phyloP scores from a whole-genome alignment of 495 filamentous ascomycete genomes.

The Bathelium albidoporum region DNA sequence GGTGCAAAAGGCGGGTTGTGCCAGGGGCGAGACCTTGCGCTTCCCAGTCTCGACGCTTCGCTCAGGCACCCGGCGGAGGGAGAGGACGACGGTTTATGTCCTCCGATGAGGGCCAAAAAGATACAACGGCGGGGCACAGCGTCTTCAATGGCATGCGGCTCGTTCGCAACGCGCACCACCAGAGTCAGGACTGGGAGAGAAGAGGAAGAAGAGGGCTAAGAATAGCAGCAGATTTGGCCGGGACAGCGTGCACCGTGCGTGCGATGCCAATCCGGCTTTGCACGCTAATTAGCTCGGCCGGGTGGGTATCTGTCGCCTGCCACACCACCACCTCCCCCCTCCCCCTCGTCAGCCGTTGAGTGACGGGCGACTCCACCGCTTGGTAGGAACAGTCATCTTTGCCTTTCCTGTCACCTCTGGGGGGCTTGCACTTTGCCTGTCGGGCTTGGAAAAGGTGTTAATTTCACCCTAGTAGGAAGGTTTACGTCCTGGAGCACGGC shows the following conservation, averaged over 20 bases:
- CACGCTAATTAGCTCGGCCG: background rate
- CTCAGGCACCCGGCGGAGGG: background rate
- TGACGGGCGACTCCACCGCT: background rate
- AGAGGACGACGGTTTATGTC: background rate
- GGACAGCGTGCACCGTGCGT: background rate
- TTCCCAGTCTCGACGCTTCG: background rate
- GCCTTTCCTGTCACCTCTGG: background rate
- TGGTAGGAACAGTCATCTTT: background rate
- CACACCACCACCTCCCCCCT: background rate
- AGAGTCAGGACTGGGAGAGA: background rate
- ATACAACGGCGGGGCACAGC: background rate
- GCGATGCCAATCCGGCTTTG: background rate
- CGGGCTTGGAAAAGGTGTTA: too few relatives aligned
- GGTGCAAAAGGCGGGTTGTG: background rate
- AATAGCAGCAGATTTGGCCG: background rate
- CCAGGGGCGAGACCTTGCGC: background rate
- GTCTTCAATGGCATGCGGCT: background rate
- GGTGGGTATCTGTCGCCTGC: too few relatives aligned
- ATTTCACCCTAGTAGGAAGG: background rate
- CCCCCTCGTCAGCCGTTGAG: background rate
- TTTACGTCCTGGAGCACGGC: background rate
- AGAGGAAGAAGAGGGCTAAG: background rate
- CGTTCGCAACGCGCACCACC: background rate
- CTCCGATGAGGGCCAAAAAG: background rate
- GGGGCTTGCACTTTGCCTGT: too few relatives aligned